Evolutionary conservation across 768 basidiomycete species (phyloP).

Genomic region (Lactarius quietus): DNA sequence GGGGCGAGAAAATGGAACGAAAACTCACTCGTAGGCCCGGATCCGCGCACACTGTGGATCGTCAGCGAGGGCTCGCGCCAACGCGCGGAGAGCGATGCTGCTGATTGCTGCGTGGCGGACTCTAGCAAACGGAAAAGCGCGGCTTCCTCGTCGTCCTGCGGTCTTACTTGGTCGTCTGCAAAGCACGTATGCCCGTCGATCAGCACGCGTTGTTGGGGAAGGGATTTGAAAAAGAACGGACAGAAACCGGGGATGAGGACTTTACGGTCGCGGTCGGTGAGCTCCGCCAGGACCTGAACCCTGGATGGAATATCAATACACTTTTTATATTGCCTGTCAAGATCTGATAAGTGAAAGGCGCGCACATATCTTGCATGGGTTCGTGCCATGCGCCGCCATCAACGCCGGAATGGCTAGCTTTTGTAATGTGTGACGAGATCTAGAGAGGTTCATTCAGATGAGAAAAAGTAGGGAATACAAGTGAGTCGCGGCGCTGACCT

Average conservation of each 20-base stretch:
- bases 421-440: constrained; percentile 64
- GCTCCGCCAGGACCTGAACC: constrained; percentile 71
- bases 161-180: constrained; percentile 73
- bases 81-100: constrained; percentile 64
- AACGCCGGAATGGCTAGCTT: constrained; percentile 88
- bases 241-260: constrained; percentile 82
- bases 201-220: background rate
- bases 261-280: constrained; percentile 54
- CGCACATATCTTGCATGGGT: constrained; percentile 90
- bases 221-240: constrained; percentile 32
- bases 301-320: constrained; percentile 36
- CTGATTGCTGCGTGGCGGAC: constrained; percentile 60
- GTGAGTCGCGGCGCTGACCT: constrained; percentile 41
- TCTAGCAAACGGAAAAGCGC: constrained; percentile 67
- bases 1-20: background rate
- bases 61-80: constrained; percentile 93
- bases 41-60: constrained; percentile 78
- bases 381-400: constrained; percentile 87
- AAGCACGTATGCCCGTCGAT: background rate
- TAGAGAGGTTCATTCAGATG: constrained; percentile 32
- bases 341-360: constrained; percentile 24
- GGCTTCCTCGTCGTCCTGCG: constrained; percentile 62
- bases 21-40: constrained; percentile 70
- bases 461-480: background rate
- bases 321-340: background rate